Evolutionary conservation across 257 asterid genomes (phyloP), one percentile per base, ranked within the genome.

Genomic region (Rauvolfia tetraphylla): DNA sequence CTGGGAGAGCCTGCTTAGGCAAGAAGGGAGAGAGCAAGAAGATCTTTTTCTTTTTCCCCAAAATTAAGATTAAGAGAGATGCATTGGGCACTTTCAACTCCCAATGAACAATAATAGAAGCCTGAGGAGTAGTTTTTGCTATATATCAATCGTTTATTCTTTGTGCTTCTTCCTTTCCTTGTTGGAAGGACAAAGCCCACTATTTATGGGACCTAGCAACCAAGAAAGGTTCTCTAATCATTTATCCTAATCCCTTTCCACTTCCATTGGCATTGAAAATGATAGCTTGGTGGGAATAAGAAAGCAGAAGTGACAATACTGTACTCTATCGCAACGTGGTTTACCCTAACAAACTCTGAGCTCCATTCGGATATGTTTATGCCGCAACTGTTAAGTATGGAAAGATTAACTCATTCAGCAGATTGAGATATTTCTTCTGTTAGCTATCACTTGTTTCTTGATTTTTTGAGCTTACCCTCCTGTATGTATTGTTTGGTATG

Each of bases 281-380:
- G 70, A 63, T 31, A 63, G 46, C 44, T 63, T 63, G 70, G 70
- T 63, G 70, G 70, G 44, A 61, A 63, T 63, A 63, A 63, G 70
- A 63, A 63, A 63, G 46, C 46, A 34, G 11, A 63, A 63, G 27
- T 63, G 70, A 33, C 70, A 41, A 33, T 34, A 20, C 17, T 66
- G 71, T 66, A 12, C 71, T 36, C 71, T 36, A 66, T 7, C 29
- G 17, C 71, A 49, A 66, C 49, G 7, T 38, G 49, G 48, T 20
- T 66, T 39, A 66, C 31, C 71, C 18, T 38, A 7, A 34, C 49
- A 66, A 38, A 38, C 49, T 66, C 20, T 65, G 70, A 33, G 27
- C 3, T 66, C 18, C 49, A 66, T 39, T 36, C 20, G 22, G 29
- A 36, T 66, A 38, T 65, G 46, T 38, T 62, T 34, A 8, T 29